These are phyloP conservation scores for Umbellularia californica DNA, from an alignment of 164 flowering plant genomes.

Conservation along the genomic window DNA sequence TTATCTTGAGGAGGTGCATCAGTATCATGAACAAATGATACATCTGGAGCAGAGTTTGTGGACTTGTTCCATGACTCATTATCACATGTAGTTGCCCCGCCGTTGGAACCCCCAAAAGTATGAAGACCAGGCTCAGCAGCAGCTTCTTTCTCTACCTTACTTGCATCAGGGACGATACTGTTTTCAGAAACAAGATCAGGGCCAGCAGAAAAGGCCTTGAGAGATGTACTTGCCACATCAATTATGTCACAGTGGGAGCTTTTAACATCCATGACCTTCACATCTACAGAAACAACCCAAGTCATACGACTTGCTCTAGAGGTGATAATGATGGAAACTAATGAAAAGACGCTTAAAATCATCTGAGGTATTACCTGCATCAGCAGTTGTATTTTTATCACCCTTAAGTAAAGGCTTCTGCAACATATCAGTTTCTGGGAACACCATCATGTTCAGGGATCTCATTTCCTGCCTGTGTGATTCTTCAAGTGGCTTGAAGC, in stretches of 20 bases:
- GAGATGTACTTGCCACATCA: conserved; percentile 9
- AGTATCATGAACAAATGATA: neutral
- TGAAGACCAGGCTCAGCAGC: conserved; percentile 1
- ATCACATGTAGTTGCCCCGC: neutral
- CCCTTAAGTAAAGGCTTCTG: conserved; percentile 48
- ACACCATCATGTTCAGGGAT: conserved; percentile 78
- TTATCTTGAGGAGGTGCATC: neutral
- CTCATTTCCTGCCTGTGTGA: conserved; percentile 63
- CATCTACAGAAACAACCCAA: conserved; percentile 11
- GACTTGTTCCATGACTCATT: neutral
- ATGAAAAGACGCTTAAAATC: neutral
- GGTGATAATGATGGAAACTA: neutral
- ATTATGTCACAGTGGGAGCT: conserved; percentile 5
- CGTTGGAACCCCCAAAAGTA: neutral
- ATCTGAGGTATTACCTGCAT: conserved; percentile 23
- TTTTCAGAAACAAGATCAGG: conserved; percentile 3
- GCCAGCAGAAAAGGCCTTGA: conserved; percentile 18
- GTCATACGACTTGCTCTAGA: neutral
- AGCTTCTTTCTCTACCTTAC: neutral
- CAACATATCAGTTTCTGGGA: conserved; percentile 85
- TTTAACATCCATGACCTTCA: conserved; percentile 5
- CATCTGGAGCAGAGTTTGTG: neutral
- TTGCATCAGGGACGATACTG: neutral
- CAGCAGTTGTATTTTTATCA: conserved; percentile 22
- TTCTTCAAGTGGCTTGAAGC: conserved; percentile 64